A percentile compares a stretch with the other conserved stretches of the same genome.
Conservation (phyloP, 352 stramenopile species). For the Phytophthora aleatoria region DNA sequence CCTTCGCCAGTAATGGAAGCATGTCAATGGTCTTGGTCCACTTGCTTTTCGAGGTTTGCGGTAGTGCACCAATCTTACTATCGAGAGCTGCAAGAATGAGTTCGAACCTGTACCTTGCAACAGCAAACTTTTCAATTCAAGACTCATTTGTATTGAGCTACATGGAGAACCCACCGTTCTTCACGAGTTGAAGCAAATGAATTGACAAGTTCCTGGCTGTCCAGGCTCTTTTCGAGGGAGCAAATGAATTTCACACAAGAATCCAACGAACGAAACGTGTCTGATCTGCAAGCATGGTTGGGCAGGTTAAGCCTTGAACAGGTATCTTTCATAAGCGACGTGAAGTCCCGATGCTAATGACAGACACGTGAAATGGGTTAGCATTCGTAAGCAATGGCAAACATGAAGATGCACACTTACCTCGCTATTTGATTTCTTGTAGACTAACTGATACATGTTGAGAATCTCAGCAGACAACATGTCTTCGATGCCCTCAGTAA, state of each 20-base stretch:
- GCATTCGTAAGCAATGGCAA: background rate
- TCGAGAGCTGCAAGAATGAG: slow-evolving; percentile 29
- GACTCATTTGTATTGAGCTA: background rate
- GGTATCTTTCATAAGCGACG: background rate
- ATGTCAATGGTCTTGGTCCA: slow-evolving; percentile 28
- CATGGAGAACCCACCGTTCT: slow-evolving; percentile 21
- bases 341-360: slow-evolving; percentile 4
- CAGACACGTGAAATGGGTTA: background rate
- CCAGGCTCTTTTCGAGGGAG: slow-evolving; percentile 19
- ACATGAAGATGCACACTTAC: slow-evolving; percentile 3
- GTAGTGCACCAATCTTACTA: slow-evolving; percentile 14
- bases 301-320: slow-evolving; percentile 13
- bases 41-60: slow-evolving; percentile 10
- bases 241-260: slow-evolving; percentile 12
- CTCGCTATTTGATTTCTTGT: slow-evolving; percentile 5
- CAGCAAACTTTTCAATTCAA: background rate
- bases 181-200: slow-evolving; percentile 19
- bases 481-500: background rate
- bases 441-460: slow-evolving; percentile 17
- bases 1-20: slow-evolving; percentile 22
- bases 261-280: slow-evolving; percentile 4
- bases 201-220: slow-evolving; percentile 4
- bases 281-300: background rate
- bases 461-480: slow-evolving; percentile 3
- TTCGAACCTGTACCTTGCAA: slow-evolving; percentile 22